Percentiles rank a stretch among this genome's conserved stretches.
phyloP scores from a whole-genome alignment of 2,329 filamentous ascomycete species.

The Aspergillus uvarum region DNA sequence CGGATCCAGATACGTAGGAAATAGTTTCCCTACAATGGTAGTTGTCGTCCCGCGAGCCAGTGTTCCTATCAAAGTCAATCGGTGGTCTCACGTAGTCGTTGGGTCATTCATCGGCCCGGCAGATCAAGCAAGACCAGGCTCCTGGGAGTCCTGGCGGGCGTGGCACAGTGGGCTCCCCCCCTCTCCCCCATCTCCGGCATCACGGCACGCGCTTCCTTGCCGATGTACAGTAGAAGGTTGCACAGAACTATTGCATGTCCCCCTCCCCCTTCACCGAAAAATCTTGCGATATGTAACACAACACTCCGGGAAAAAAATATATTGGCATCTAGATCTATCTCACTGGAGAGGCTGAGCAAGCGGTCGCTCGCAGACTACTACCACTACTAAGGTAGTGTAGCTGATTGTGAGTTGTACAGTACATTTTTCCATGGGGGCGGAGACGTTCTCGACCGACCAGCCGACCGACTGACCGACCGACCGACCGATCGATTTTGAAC shows the following conservation, averaged over 20 bases:
- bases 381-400: not conserved
- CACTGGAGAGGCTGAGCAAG: no score
- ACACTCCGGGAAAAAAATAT: no score
- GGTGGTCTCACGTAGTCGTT: constrained; percentile 2
- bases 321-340: no score
- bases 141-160: no score
- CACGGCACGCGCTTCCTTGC: constrained; percentile 9
- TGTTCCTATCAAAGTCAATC: not conserved
- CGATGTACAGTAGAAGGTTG: not conserved
- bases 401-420: not conserved
- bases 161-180: not conserved
- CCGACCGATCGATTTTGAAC: not conserved
- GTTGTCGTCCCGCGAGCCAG: not conserved
- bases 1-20: not conserved
- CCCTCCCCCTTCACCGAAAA: not conserved
- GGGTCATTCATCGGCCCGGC: constrained; percentile 17
- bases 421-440: not conserved
- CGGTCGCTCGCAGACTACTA: no score
- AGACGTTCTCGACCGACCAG: constrained; percentile 5
- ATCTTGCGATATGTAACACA: no score
- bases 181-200: constrained; percentile 6
- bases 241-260: not conserved
- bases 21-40: not conserved
- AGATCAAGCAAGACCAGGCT: constrained; percentile 9
- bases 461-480: constrained; percentile 3